phyloP scores from a whole-genome alignment of 805 yeast genomes.

The Yarrowia osloensis region DNA sequence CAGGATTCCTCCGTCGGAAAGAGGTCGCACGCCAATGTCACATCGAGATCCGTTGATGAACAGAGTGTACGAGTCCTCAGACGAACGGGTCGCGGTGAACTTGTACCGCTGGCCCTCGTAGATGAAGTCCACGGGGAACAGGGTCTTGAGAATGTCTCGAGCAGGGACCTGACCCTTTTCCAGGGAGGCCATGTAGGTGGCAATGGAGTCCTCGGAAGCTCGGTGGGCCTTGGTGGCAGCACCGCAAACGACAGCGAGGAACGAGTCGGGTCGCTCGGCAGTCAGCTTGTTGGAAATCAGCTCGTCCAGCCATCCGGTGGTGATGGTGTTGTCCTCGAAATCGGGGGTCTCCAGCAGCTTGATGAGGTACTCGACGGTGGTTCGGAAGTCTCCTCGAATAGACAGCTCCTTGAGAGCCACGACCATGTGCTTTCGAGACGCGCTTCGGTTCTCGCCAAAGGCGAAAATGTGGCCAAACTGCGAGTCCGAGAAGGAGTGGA shows the following conservation, averaged over 20 bases:
- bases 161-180: slow-evolving; percentile 96
- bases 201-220: slow-evolving; percentile 67
- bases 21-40: slow-evolving; percentile 81
- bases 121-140: slow-evolving; percentile 91
- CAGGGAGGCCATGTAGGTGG: slow-evolving; percentile 70
- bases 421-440: slow-evolving; percentile 98
- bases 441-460: slow-evolving; percentile 97
- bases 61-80: slow-evolving; percentile 78
- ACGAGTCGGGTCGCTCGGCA: slow-evolving; percentile 94
- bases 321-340: slow-evolving; percentile 92
- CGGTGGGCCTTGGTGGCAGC: slow-evolving; percentile 95
- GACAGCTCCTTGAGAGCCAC: slow-evolving; percentile 95
- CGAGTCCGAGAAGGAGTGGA: slow-evolving; percentile 96
- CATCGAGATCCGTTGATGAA: slow-evolving; percentile 92
- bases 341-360: slow-evolving; percentile 94
- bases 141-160: slow-evolving; percentile 75
- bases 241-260: slow-evolving; percentile 91
- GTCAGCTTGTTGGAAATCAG: slow-evolving; percentile 90
- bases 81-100: slow-evolving; percentile 93
- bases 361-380: slow-evolving; percentile 95
- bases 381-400: slow-evolving; percentile 97
- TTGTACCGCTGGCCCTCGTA: slow-evolving; percentile 92
- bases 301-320: slow-evolving; percentile 99
- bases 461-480: slow-evolving; percentile 99
- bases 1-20: slow-evolving; percentile 93